Base-by-base conservation (phyloP, 208 protist species). In the Porcisia deanei region DNA sequence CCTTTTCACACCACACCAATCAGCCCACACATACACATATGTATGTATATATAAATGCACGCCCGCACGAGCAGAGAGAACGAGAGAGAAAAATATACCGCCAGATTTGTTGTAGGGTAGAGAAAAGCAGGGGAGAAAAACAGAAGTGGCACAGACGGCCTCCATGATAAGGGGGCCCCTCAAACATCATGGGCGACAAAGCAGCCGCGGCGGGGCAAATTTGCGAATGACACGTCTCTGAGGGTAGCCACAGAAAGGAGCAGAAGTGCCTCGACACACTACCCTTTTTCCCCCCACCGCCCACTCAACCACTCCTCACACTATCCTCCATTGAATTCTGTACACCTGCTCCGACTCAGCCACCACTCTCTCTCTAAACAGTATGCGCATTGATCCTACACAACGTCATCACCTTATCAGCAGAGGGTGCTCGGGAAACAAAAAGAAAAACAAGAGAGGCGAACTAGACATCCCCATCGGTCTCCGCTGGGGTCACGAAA, bases 381-480 rank as follows among this genome's bases (percentile, higher is more conserved):
- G n/a, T 43, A 66, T 6, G 61, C 61, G 2, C 39, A 25, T 18
- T 0, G 3, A 30, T 22, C 59, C 16, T 14, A 8, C 61, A 4
- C 30, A 30, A 30, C 30, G 30, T 30, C 30, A 30, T 1, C 18
- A 37, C 2, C 61, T 16, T 1, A 18, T 10, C 6, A 4, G 3
- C 16, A 49, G 34, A 25, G 34, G 18, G 41, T n/a, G 25, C 49
- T 47, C 18, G 18, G 55, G 4, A 49, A 68, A 68, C 60, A 68
- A 57, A 34, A 55, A 60, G 14, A 60, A 60, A 60, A 55, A n/a
- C 25, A 67, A 54, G 20, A 73, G 34, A 73, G 49, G n/a, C 20
- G 4, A 78, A 70, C 55, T 39, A 53, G 41, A 14, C 43, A 12
- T 22, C 7, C 30, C 12, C 58, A 4, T 66, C 67, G 1, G 43